Base-by-base conservation (phyloP, 306 rosid genomes). In the Castanospermum australe region DNA sequence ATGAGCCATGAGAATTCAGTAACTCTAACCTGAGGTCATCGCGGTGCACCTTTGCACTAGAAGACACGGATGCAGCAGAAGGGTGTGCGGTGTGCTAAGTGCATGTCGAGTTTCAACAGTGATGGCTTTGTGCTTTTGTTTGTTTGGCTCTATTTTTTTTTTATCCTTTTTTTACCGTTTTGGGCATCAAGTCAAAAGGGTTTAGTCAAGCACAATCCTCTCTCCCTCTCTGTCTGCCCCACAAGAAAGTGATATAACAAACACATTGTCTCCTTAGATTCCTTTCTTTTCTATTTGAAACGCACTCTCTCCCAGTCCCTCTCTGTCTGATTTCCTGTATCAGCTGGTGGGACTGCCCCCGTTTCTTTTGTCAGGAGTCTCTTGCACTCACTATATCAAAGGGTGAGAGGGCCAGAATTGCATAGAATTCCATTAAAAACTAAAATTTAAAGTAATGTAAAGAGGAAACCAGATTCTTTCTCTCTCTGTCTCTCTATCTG, bases 301-400 rank as follows among this genome's bases (percentile, higher is more conserved):
- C 36, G 32, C 84, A 52, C 89, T 67, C 82, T 80, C 70, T 80
- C 83, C 82, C 75, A 71, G 59, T 71, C 81, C 80, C 85, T 82
- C 84, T 70, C 81, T 77, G 74, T 74, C 81, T 84, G 85, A 92
- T 89, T 84, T 85, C 89, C 91, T 80, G 59, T 84, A 81, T 85
- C 95, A 87, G 88, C 79, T 71, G 82, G 92, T 96, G 99, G 99
- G 98, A n/a, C 96, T 79, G 83, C 83, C 87, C 57, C 39, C 88
- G 97, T 89, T 91, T 93, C 91, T 89, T 96, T 93, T 93, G 98
- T 86, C 97, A 89, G 94, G 91, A 93, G 90, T 89, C 92, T 87
- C 92, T 90, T 70, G 79, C 92, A 77, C 88, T 86, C 79, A 71
- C 75, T 71, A 22, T 85, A 79, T 54, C 80, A 86, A 83, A 79